A percentile compares a stretch with the other conserved stretches of the same genome.
phyloP scores from a whole-genome alignment of 345 rosid genomes.

The Eucalyptus fibrosa region DNA sequence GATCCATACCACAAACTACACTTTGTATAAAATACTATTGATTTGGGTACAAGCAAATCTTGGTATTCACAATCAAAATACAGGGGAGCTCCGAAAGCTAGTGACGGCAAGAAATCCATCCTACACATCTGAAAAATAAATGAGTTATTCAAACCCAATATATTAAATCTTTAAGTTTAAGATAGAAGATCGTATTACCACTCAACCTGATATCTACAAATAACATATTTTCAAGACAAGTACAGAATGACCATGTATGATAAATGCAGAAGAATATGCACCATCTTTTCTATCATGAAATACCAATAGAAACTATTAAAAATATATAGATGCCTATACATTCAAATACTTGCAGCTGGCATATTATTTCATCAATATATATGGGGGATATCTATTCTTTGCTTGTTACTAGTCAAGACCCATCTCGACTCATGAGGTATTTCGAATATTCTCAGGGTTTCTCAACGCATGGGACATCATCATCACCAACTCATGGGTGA shows the following conservation, averaged over 20 bases:
- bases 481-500: not conserved
- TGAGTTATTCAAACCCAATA: too few relatives aligned
- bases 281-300: not conserved
- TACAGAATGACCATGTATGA: not conserved
- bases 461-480: not conserved
- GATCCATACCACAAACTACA: too few relatives aligned
- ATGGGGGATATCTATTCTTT: fast-evolving
- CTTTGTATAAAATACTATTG: not conserved
- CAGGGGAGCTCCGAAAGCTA: fast-evolving
- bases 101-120: fast-evolving
- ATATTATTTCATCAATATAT: not conserved
- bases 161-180: too few relatives aligned
- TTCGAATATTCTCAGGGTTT: too few relatives aligned
- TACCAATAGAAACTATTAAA: not conserved
- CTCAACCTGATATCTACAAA: too few relatives aligned
- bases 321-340: too few relatives aligned
- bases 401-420: not conserved
- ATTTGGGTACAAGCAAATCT: not conserved
- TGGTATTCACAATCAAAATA: not conserved
- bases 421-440: not conserved
- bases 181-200: not conserved
- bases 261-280: not conserved
- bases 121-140: too few relatives aligned
- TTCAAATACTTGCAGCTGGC: not conserved
- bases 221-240: not conserved